A percentile compares a stretch with the other conserved stretches of the same genome.
phyloP scores from a whole-genome alignment of 1,284 basidiomycete species.

The Melampsora americana region DNA sequence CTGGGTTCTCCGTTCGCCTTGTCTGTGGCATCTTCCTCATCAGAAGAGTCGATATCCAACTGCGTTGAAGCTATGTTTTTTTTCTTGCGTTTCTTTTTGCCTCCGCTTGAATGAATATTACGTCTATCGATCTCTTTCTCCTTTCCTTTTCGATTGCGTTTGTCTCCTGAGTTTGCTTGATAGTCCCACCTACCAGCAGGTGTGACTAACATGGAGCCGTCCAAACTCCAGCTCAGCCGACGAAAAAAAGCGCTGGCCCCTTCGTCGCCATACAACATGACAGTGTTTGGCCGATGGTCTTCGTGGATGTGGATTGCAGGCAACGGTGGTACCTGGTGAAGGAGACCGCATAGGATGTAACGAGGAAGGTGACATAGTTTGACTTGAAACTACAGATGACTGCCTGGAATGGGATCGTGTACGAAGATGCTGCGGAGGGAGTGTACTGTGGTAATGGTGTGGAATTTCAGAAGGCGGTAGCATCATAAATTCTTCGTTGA shows the following conservation, averaged over 20 bases:
- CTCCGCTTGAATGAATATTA: constrained; percentile 50
- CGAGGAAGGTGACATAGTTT: constrained; percentile 62
- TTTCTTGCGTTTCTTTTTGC: constrained; percentile 51
- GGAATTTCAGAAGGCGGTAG: constrained; percentile 36
- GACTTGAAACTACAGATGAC: constrained; percentile 54
- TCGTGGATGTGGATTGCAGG: constrained; percentile 68
- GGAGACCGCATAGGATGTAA: constrained; percentile 85
- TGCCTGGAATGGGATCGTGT: constrained; percentile 44
- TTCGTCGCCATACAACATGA: constrained; percentile 84
- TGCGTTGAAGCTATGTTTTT: constrained; percentile 43
- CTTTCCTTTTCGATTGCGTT: constrained; percentile 40
- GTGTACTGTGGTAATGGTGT: constrained; percentile 19
- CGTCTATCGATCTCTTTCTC: constrained; percentile 51
- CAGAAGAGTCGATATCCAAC: constrained; percentile 44
- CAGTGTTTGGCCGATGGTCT: constrained; percentile 55
- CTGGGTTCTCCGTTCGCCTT: constrained; percentile 54
- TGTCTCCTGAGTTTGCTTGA: constrained; percentile 59
- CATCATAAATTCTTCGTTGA: constrained; percentile 39
- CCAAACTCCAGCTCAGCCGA: constrained; percentile 85
- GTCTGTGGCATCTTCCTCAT: constrained; percentile 48
- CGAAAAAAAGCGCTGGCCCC: constrained; percentile 94
- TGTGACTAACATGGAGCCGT: constrained; percentile 86
- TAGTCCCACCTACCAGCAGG: constrained; percentile 96
- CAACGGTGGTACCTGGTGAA: constrained; percentile 81
- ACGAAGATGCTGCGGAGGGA: constrained; percentile 10